Conservation (phyloP, 2,329 filamentous ascomycete genomes). For the Penicillium sp. region DNA sequence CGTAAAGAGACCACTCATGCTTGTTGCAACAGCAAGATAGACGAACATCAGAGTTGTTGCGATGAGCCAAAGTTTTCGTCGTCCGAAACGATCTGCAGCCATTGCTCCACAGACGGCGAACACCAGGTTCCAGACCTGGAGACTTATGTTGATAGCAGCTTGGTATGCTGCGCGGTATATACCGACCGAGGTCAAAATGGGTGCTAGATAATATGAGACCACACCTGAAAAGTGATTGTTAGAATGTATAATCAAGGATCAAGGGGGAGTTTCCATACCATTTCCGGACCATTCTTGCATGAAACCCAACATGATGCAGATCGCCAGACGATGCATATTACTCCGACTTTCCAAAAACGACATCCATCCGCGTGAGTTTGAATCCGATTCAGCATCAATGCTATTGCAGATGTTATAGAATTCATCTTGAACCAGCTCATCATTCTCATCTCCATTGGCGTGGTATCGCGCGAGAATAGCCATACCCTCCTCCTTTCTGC, state of each 20-base stretch:
- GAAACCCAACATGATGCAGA: conserved; percentile 25
- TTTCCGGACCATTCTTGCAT: conserved; percentile 22
- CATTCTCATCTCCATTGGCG: conserved; percentile 49
- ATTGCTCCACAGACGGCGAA: conserved; percentile 8
- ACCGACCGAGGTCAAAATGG: conserved; percentile 20
- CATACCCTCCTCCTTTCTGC: conserved; percentile 60
- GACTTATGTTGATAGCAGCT: conserved; percentile 16
- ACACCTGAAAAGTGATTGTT: conserved; percentile 11
- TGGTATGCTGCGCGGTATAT: conserved; percentile 17
- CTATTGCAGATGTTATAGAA: conserved; percentile 28
- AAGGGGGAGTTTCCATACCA: background rate
- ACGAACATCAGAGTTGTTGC: conserved; percentile 18
- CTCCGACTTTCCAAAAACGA: conserved; percentile 18
- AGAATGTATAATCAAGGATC: background rate
- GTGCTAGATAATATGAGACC: conserved; percentile 26
- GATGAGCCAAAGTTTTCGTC: conserved; percentile 16
- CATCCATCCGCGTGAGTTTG: conserved; percentile 18
- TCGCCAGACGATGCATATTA: conserved; percentile 22
- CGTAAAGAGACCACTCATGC: conserved; percentile 18
- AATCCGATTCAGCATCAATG: conserved; percentile 19
- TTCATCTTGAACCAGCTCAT: conserved; percentile 25
- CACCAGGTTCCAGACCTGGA: conserved; percentile 14
- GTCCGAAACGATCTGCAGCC: conserved; percentile 12
- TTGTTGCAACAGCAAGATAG: conserved; percentile 17
- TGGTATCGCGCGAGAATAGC: conserved; percentile 61